A percentile compares a stretch with the other conserved stretches of the same genome.
These are phyloP conservation scores for Solanum neorickii DNA, from an alignment of 257 asterid species.

Conservation along the genomic window DNA sequence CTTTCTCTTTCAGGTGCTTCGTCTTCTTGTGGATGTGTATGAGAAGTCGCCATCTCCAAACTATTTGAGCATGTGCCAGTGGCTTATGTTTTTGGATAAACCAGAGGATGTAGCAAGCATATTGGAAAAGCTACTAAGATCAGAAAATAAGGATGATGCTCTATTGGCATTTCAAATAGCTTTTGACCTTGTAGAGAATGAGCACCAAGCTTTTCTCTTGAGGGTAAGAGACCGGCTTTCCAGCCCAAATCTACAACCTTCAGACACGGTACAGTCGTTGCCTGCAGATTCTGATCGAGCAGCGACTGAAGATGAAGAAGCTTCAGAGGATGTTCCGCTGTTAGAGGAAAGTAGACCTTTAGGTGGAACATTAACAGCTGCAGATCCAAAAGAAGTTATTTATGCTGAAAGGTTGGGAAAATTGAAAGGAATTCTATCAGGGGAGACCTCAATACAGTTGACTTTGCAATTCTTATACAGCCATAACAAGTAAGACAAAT, in stretches of 20 bases:
- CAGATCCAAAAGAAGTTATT: slow-evolving; percentile 44
- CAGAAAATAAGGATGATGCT: slow-evolving; percentile 69
- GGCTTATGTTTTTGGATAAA: slow-evolving; percentile 88
- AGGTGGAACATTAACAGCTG: slow-evolving; percentile 14
- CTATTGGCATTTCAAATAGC: slow-evolving; percentile 87
- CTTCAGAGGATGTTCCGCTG: slow-evolving; percentile 60
- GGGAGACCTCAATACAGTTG: slow-evolving; percentile 89
- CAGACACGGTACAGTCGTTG: slow-evolving; percentile 28
- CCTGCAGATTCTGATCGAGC: slow-evolving; percentile 35
- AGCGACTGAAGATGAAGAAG: slow-evolving; percentile 22
- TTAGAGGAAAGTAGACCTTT: slow-evolving; percentile 38
- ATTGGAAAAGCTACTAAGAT: slow-evolving; percentile 68
- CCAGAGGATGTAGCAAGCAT: slow-evolving; percentile 67
- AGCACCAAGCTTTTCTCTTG: slow-evolving; percentile 83
- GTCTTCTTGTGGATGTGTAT: slow-evolving; percentile 73
- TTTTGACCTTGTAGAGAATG: slow-evolving; percentile 87
- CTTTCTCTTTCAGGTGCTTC: slow-evolving; percentile 51
- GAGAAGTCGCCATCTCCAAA: slow-evolving; percentile 88
- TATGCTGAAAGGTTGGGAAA: slow-evolving; percentile 66
- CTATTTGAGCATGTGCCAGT: slow-evolving; percentile 86
- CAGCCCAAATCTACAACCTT: slow-evolving; percentile 40
- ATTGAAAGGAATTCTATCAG: slow-evolving; percentile 78
- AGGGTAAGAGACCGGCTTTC: slow-evolving; percentile 63
- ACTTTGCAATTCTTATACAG: slow-evolving; percentile 85
- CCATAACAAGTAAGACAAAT: slow-evolving; percentile 70